Percentiles rank a stretch among this genome's conserved stretches.
These are phyloP conservation scores for Pichia manshurica DNA, from an alignment of 805 yeast species.

Conservation along the genomic window DNA sequence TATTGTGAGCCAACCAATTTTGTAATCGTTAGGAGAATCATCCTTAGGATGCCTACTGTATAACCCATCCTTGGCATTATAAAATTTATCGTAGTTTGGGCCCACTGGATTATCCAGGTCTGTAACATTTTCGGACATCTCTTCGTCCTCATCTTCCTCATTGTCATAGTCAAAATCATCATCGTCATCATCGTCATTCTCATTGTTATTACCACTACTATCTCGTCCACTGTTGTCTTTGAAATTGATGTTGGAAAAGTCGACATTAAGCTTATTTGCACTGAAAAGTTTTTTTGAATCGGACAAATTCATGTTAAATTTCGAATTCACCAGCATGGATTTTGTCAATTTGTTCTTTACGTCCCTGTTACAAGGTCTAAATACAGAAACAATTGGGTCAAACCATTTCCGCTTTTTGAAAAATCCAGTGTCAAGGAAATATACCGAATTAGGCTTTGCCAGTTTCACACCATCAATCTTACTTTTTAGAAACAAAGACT, in stretches of 20 bases:
- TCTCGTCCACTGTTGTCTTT: neutral
- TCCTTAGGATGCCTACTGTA: slow-evolving; percentile 45
- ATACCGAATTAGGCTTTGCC: slow-evolving; percentile 27
- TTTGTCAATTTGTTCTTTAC: slow-evolving; percentile 26
- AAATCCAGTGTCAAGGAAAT: slow-evolving; percentile 22
- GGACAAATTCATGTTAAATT: neutral
- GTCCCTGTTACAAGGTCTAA: slow-evolving; percentile 29
- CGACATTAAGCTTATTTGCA: slow-evolving; percentile 10
- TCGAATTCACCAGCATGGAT: slow-evolving; percentile 19
- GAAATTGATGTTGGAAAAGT: slow-evolving; percentile 8
- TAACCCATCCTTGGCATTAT: slow-evolving; percentile 52
- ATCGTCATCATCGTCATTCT: slow-evolving; percentile 10
- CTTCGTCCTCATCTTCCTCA: slow-evolving; percentile 16
- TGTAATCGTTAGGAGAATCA: slow-evolving; percentile 55
- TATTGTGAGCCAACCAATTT: slow-evolving; percentile 61
- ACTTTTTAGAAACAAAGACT: slow-evolving; percentile 18
- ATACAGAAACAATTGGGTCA: slow-evolving; percentile 23
- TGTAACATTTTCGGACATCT: slow-evolving; percentile 8
- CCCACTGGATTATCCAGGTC: neutral
- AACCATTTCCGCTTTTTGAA: slow-evolving; percentile 23
- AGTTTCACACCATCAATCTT: slow-evolving; percentile 28
- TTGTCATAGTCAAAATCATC: slow-evolving; percentile 18
- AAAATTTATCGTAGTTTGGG: slow-evolving; percentile 24
- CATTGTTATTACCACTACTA: slow-evolving; percentile 6
- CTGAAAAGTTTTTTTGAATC: slow-evolving; percentile 11